Evolutionary conservation across 257 asterid genomes (phyloP), one percentile per base, ranked within the genome.

Genomic region (Schizonepeta tenuifolia): DNA sequence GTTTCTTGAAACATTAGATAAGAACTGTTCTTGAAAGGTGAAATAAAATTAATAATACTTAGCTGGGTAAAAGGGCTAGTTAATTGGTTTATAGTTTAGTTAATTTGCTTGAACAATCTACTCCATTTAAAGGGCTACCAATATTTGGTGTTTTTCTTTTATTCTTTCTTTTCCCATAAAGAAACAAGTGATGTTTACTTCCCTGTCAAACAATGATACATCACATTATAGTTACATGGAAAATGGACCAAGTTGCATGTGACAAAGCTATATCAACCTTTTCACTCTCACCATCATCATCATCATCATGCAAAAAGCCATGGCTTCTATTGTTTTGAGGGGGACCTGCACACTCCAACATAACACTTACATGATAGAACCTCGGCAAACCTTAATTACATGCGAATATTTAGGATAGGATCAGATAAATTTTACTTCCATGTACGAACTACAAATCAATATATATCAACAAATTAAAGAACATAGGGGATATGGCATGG

Each of bases 201-300:
- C 63, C 18, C 72, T 22, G 67, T 47, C 54, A 7, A 14, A 58
- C 57, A 65, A 58, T 82, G 79, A 69, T 53, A 72, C 65, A 65
- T 58, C 65, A 44, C 74, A 58, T 68, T 62, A 79, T 46, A 41
- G 72, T 41, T 60, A 22, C 72, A 78, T 73, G 15, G 57, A 40
- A 79, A 72, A 72, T 73, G 71, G 72, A 81, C 75, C 80, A 70
- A 65, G 61, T 66, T 72, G 65, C 83, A 78, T 78, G 86, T 75
- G 81, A 72, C 35, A 67, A 54, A 18, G 62, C 75, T 58, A 18
- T 46, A 50, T 67, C 76, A 71, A 71, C 64, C 73, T 72, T 71
- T 73, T 76, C 53, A 54, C 67, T 71, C 61, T 63, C 77, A 13
- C 67, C 65, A 56, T 74, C 67, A 56, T 24, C 63, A n/a, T 63